Evolutionary conservation across 129 eudicot genomes (phyloP).

Genomic region (carrot (Daucus carota)): DH1_v3.0 NC_030384.2:38832001-38832500

Average conservation of each 20-base stretch:
- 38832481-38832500: background rate
- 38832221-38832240: background rate
- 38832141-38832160: background rate
- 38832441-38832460: conserved; percentile 3
- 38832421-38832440: background rate
- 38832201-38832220: background rate
- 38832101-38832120: background rate
- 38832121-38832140: background rate
- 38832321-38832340: background rate
- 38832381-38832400: background rate
- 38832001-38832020: background rate
- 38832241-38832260: background rate
- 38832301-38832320: background rate
- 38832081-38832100: background rate
- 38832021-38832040: background rate
- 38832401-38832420: background rate
- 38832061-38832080: background rate
- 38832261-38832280: background rate
- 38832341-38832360: background rate
- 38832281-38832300: background rate
- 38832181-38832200: background rate
- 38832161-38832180: background rate
- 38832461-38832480: background rate
- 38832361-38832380: background rate
- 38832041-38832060: background rate